These are phyloP conservation scores for Parmelia sp. DNA, from an alignment of 495 filamentous ascomycete species.

Conservation along the genomic window DNA sequence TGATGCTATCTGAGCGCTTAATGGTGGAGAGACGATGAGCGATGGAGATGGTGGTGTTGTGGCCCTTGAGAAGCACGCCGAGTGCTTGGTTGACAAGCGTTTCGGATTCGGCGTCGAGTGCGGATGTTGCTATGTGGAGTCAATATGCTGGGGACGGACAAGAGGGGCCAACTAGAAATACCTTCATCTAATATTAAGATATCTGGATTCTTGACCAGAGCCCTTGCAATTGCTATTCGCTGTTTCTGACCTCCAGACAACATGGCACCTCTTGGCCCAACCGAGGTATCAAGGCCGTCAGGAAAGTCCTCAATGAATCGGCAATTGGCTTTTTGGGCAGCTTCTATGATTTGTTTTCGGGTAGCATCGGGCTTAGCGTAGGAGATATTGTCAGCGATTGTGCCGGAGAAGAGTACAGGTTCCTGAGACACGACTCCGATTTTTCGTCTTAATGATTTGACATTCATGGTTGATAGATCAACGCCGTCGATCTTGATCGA, in stretches of 20 bases:
- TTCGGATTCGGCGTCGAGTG: slow-evolving; percentile 95
- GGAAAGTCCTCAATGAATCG: slow-evolving; percentile 93
- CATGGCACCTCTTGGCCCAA: slow-evolving; percentile 87
- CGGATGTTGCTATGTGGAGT: slow-evolving; percentile 58
- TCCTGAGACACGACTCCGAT: slow-evolving; percentile 95
- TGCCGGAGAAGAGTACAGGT: slow-evolving; percentile 91
- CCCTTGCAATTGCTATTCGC: slow-evolving; percentile 92
- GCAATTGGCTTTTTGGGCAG: slow-evolving; percentile 92
- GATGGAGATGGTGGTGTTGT: slow-evolving; percentile 94
- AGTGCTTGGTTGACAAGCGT: slow-evolving; percentile 91
- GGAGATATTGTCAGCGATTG: slow-evolving; percentile 92
- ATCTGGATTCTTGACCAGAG: slow-evolving; percentile 90
- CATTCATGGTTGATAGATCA: slow-evolving; percentile 82
- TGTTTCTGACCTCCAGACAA: slow-evolving; percentile 96
- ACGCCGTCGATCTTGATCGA: slow-evolving; percentile 74
- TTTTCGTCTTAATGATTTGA: slow-evolving; percentile 86
- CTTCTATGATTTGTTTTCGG: slow-evolving; percentile 71
- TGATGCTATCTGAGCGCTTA: slow-evolving; percentile 86
- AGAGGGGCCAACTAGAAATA: background rate
- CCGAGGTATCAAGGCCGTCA: slow-evolving; percentile 88
- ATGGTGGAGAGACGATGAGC: slow-evolving; percentile 94
- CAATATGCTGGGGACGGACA: background rate
- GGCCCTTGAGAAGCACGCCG: slow-evolving; percentile 67
- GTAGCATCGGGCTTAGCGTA: slow-evolving; percentile 82
- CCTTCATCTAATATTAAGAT: slow-evolving; percentile 89